These are phyloP conservation scores for Psophocarpus tetragonolobus DNA, from an alignment of 306 rosid genomes.

Conservation along the genomic window DNA sequence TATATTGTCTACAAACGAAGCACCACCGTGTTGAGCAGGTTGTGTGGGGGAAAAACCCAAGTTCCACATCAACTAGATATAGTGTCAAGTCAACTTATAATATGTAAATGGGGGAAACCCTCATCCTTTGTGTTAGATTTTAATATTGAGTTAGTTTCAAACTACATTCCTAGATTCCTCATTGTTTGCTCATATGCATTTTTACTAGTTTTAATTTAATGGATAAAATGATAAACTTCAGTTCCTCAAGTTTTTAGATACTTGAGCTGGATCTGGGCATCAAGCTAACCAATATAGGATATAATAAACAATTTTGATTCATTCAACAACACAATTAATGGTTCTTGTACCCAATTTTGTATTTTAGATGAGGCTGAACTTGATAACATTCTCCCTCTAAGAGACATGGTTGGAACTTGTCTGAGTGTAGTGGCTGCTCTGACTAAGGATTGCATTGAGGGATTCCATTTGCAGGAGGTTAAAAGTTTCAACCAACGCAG, in stretches of 20 bases:
- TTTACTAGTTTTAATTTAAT: conserved; percentile 4
- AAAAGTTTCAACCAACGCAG: conserved; percentile 47
- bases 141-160: too few species aligned
- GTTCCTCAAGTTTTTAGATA: conserved; percentile 14
- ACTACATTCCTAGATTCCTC: too few species aligned
- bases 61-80: too few species aligned
- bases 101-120: too few species aligned
- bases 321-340: conserved; percentile 25
- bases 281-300: conserved; percentile 19
- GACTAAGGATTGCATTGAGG: conserved; percentile 68
- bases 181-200: not conserved
- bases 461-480: conserved; percentile 60
- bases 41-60: too few species aligned
- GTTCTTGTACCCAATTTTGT: conserved; percentile 27
- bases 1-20: too few species aligned
- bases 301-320: conserved; percentile 20
- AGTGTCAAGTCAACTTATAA: too few species aligned
- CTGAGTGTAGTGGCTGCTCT: conserved; percentile 56
- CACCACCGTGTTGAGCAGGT: too few species aligned
- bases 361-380: conserved; percentile 62
- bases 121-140: too few species aligned
- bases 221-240: not conserved
- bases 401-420: conserved; percentile 67
- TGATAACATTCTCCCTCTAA: conserved; percentile 46
- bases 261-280: conserved; percentile 11